Percentiles rank a stretch among this genome's conserved stretches.
These are phyloP conservation scores for Abrus precatorius DNA, from an alignment of 306 rosid species.

Conservation along the genomic window DNA sequence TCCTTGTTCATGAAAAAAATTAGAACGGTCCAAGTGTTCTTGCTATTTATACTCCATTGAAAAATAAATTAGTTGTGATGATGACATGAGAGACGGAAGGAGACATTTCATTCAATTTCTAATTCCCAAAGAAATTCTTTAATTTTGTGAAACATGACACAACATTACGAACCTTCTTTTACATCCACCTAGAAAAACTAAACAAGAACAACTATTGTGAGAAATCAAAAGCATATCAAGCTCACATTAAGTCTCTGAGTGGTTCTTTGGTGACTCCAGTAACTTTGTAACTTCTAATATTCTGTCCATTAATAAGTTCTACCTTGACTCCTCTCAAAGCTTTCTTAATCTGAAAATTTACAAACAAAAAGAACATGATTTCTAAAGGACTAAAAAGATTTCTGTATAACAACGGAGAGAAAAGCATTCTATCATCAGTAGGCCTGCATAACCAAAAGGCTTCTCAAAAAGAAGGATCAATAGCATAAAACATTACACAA, in stretches of 20 bases:
- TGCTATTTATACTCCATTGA: too few relatives aligned
- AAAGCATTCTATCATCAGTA: background rate
- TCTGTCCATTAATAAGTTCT: constrained; percentile 5
- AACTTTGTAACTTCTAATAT: constrained; percentile 51
- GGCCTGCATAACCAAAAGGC: too few relatives aligned
- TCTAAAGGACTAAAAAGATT: background rate
- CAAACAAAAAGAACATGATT: background rate
- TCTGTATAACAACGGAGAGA: background rate
- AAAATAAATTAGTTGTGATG: too few relatives aligned
- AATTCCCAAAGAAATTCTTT: too few relatives aligned
- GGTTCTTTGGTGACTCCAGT: constrained; percentile 63
- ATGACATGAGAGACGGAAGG: too few relatives aligned
- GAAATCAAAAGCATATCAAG: background rate
- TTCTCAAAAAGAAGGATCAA: background rate
- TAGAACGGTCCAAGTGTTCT: too few relatives aligned
- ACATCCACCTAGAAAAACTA: background rate
- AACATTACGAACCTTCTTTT: too few relatives aligned
- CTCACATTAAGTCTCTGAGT: constrained; percentile 61
- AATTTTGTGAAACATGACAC: too few relatives aligned
- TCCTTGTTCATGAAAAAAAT: too few relatives aligned
- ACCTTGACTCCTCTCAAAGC: constrained; percentile 67
- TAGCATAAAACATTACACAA: background rate
- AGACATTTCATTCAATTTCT: too few relatives aligned
- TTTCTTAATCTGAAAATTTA: constrained; percentile 58
- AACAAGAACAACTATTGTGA: background rate